A percentile compares a stretch with the other conserved stretches of the same genome.
phyloP scores from a whole-genome alignment of 2,329 filamentous ascomycete genomes.

The Blastomyces parvus region DNA sequence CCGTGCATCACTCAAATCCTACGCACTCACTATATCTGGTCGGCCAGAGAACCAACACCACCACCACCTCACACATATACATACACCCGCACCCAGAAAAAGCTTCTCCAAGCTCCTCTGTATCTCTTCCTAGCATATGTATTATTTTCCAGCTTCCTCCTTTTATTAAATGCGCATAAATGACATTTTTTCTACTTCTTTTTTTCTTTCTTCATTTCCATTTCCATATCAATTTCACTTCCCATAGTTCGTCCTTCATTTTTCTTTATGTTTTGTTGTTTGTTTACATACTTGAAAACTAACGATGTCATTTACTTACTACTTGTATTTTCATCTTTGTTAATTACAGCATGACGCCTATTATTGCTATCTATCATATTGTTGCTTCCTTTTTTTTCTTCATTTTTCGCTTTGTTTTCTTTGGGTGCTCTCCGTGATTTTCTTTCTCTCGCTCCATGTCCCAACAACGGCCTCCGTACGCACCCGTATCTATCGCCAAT shows the following conservation, averaged over 20 bases:
- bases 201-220: background rate
- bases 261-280: too few relatives aligned
- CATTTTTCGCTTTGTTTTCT: background rate
- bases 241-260: background rate
- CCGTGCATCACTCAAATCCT: background rate
- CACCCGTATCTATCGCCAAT: background rate
- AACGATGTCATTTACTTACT: background rate
- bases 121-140: slow-evolving; percentile 11
- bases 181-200: background rate
- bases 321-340: background rate
- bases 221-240: background rate
- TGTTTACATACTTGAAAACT: background rate
- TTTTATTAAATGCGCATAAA: background rate
- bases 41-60: background rate
- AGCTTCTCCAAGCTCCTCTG: background rate
- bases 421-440: background rate
- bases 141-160: background rate
- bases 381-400: too few relatives aligned
- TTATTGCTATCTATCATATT: background rate
- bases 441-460: background rate
- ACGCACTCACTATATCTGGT: background rate
- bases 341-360: background rate
- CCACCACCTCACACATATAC: background rate
- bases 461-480: background rate
- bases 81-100: background rate